phyloP scores from a whole-genome alignment of 2,329 filamentous ascomycete genomes.

The Fusarium hostae region DNA sequence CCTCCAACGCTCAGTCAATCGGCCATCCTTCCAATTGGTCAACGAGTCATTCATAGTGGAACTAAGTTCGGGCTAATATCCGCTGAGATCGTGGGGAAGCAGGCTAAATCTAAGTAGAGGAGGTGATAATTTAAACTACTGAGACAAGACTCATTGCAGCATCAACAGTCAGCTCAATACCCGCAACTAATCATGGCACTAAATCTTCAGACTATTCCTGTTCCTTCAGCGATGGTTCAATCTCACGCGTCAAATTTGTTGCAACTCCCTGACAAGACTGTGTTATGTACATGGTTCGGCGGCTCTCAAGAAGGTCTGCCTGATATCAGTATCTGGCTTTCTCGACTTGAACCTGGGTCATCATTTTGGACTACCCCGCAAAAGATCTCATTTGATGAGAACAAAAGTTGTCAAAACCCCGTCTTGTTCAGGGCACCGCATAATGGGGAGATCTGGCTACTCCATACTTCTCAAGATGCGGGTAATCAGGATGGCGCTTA shows the following conservation, averaged over 20 bases:
- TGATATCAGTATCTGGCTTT: slow-evolving; percentile 57
- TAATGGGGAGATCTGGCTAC: slow-evolving; percentile 52
- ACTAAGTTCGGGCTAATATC: neutral
- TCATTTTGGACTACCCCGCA: slow-evolving; percentile 48
- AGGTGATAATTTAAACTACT: neutral
- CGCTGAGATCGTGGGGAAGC: slow-evolving; percentile 11
- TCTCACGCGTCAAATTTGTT: slow-evolving; percentile 59
- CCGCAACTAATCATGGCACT: neutral
- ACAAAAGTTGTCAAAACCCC: slow-evolving; percentile 58
- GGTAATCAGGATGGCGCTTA: slow-evolving; percentile 57
- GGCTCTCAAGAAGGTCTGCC: slow-evolving; percentile 57
- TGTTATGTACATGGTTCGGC: slow-evolving; percentile 58
- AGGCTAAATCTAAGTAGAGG: neutral
- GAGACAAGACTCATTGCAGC: neutral
- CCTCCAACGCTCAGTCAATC: neutral
- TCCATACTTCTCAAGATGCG: slow-evolving; percentile 57
- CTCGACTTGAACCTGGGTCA: slow-evolving; percentile 48
- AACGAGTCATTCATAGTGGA: fast-evolving
- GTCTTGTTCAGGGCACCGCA: slow-evolving; percentile 53
- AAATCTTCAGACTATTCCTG: slow-evolving; percentile 22
- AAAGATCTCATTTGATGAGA: slow-evolving; percentile 52
- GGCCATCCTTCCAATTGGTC: slow-evolving; percentile 30
- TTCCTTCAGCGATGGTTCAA: slow-evolving; percentile 55
- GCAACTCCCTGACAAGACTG: slow-evolving; percentile 52
- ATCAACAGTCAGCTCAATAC: neutral